Evolutionary conservation across 805 yeast genomes (phyloP).

Genomic region (Pichia ethanolica): DNA sequence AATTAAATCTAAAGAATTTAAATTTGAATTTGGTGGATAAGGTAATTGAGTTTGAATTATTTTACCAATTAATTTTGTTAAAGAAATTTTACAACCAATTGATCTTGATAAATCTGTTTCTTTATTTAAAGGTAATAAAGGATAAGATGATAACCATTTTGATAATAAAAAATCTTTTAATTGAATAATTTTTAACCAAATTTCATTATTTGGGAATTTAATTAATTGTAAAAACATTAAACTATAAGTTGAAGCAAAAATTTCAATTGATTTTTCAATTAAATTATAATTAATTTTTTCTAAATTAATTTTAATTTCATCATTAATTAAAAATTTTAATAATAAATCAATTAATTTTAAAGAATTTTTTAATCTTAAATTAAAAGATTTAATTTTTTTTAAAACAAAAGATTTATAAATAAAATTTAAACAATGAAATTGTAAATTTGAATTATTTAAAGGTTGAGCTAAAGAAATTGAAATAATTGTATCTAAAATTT

Average conservation of each 20-base stretch:
- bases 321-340: slow-evolving; percentile 17
- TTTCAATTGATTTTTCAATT: slow-evolving; percentile 26
- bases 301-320: slow-evolving; percentile 5
- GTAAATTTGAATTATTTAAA: slow-evolving; percentile 11
- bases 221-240: slow-evolving; percentile 39
- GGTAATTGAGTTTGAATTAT: slow-evolving; percentile 49
- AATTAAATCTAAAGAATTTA: not conserved
- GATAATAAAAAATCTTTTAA: slow-evolving; percentile 54
- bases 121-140: slow-evolving; percentile 40
- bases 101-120: slow-evolving; percentile 46
- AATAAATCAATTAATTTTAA: slow-evolving; percentile 19
- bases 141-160: slow-evolving; percentile 53
- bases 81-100: slow-evolving; percentile 55
- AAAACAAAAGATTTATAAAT: slow-evolving; percentile 20
- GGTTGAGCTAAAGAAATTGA: slow-evolving; percentile 13
- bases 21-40: slow-evolving; percentile 28
- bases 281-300: slow-evolving; percentile 16
- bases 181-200: slow-evolving; percentile 50
- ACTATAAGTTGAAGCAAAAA: slow-evolving; percentile 34
- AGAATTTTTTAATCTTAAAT: slow-evolving; percentile 15
- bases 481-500: slow-evolving; percentile 13
- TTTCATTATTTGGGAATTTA: slow-evolving; percentile 37
- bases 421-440: slow-evolving; percentile 19
- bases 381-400: slow-evolving; percentile 16
- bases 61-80: slow-evolving; percentile 64